Conservation (phyloP, 2,329 filamentous ascomycete genomes). For the Graphilbum fragrans region DNA sequence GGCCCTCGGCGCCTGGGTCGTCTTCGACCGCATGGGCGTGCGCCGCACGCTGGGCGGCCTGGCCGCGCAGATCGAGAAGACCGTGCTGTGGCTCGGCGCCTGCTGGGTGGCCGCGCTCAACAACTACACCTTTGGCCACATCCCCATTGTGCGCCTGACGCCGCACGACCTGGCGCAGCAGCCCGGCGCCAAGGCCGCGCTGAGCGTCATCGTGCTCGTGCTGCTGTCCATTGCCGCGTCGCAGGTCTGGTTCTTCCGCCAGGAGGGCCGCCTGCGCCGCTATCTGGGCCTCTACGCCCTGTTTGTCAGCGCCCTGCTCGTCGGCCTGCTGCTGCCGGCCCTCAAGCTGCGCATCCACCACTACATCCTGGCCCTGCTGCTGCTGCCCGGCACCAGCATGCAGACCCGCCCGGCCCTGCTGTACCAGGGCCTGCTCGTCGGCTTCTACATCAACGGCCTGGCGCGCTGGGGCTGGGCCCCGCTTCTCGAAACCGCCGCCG, state of each 20-base stretch:
- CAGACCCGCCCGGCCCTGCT: slow-evolving; percentile 75
- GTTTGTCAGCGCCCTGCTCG: slow-evolving; percentile 52
- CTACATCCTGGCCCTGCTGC: slow-evolving; percentile 77
- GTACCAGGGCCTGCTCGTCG: slow-evolving; percentile 82
- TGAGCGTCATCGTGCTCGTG: slow-evolving; percentile 64
- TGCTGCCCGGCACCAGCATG: slow-evolving; percentile 79
- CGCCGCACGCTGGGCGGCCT: slow-evolving; percentile 59
- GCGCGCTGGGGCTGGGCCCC: slow-evolving; percentile 90
- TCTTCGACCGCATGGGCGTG: slow-evolving; percentile 74
- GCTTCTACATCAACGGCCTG: slow-evolving; percentile 87
- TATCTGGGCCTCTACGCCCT: slow-evolving; percentile 70
- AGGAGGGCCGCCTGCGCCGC: slow-evolving; percentile 67
- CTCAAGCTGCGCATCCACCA: slow-evolving; percentile 86
- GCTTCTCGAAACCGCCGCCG: slow-evolving; percentile 69
- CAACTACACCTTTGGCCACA: slow-evolving; percentile 91
- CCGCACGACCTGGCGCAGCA: slow-evolving; percentile 80
- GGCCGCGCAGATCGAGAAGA: slow-evolving; percentile 79
- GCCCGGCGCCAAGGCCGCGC: slow-evolving; percentile 73
- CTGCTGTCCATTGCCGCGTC: slow-evolving; percentile 31
- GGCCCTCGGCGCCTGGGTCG: slow-evolving; percentile 74
- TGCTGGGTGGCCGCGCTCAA: slow-evolving; percentile 87
- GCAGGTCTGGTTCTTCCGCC: slow-evolving; percentile 77
- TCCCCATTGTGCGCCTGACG: slow-evolving; percentile 87
- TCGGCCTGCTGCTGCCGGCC: slow-evolving; percentile 60
- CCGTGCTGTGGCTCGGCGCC: slow-evolving; percentile 76